A percentile compares a stretch with the other conserved stretches of the same genome.
Conservation (phyloP, 169 alveolate genomes). For the Eimeria nieschulzi region DNA sequence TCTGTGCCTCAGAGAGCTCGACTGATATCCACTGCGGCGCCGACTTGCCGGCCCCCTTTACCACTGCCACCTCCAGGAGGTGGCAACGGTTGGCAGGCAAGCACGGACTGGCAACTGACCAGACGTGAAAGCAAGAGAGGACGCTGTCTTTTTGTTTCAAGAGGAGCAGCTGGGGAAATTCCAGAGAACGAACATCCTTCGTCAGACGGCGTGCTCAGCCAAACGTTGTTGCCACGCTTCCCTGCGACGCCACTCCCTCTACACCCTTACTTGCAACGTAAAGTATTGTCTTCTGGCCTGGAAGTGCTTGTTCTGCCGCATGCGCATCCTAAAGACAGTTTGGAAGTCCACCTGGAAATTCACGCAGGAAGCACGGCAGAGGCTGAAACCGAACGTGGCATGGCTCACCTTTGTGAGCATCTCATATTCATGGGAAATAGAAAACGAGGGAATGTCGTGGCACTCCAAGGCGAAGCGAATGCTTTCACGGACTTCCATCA, state of each 20-base stretch:
- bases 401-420: constrained; percentile 90
- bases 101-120: neutral
- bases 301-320: constrained; percentile 81
- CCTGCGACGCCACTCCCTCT: constrained; percentile 36
- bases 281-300: constrained; percentile 79
- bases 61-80: constrained; percentile 62
- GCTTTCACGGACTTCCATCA: constrained; percentile 91
- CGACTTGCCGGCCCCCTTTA: constrained; percentile 5
- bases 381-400: constrained; percentile 85
- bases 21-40: constrained; percentile 23
- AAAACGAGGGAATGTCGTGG: constrained; percentile 78
- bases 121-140: neutral
- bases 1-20: constrained; percentile 28
- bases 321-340: constrained; percentile 78
- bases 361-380: constrained; percentile 88
- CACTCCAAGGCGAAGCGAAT: constrained; percentile 83
- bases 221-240: neutral
- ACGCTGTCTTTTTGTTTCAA: constrained; percentile 2
- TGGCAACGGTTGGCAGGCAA: neutral
- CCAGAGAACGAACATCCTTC: neutral
- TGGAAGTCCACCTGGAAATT: constrained; percentile 85
- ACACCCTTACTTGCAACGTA: constrained; percentile 75
- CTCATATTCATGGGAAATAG: constrained; percentile 89
- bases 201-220: too few relatives aligned
- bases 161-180: neutral